phyloP scores from a whole-genome alignment of 2,329 filamentous ascomycete species.

The Cladorrhinum sp. region DNA sequence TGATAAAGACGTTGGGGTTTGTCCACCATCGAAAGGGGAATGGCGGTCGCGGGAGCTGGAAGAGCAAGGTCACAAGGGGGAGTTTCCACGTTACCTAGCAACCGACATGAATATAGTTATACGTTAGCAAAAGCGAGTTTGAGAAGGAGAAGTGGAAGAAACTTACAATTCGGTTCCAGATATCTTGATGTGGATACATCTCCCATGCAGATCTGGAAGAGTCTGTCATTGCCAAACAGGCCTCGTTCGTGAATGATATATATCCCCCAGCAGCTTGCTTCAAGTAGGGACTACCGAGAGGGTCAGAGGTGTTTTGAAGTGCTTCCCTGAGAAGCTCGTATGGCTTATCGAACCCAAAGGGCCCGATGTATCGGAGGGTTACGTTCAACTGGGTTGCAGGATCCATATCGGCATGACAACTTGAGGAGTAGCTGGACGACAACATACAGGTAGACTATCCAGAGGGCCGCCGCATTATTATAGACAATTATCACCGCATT shows the following conservation, averaged over 20 bases:
- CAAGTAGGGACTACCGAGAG: not conserved
- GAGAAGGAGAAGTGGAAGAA: not conserved
- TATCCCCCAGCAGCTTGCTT: not conserved
- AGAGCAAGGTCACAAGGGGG: slow-evolving; percentile 11
- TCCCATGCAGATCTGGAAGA: not conserved
- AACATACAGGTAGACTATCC: too few species aligned
- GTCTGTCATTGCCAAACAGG: slow-evolving; percentile 4
- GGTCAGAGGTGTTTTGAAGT: slow-evolving; percentile 8
- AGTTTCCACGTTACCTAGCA: slow-evolving; percentile 15
- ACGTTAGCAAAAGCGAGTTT: not conserved
- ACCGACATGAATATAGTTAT: not conserved
- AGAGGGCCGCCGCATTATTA: too few species aligned
- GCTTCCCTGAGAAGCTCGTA: slow-evolving; percentile 7
- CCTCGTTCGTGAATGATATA: slow-evolving; percentile 8
- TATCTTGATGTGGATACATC: slow-evolving; percentile 1
- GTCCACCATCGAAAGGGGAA: slow-evolving; percentile 3
- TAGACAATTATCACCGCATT: too few species aligned
- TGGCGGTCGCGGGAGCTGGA: slow-evolving; percentile 13
- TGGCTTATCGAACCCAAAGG: not conserved
- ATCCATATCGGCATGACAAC: not conserved
- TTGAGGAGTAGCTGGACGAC: too few species aligned
- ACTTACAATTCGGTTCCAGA: slow-evolving; percentile 15
- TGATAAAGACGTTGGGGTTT: slow-evolving; percentile 12
- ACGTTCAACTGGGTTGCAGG: not conserved
- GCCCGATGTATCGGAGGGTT: slow-evolving; percentile 7